phyloP scores from a whole-genome alignment of 345 rosid genomes.

The Lepidium didymum region DNA sequence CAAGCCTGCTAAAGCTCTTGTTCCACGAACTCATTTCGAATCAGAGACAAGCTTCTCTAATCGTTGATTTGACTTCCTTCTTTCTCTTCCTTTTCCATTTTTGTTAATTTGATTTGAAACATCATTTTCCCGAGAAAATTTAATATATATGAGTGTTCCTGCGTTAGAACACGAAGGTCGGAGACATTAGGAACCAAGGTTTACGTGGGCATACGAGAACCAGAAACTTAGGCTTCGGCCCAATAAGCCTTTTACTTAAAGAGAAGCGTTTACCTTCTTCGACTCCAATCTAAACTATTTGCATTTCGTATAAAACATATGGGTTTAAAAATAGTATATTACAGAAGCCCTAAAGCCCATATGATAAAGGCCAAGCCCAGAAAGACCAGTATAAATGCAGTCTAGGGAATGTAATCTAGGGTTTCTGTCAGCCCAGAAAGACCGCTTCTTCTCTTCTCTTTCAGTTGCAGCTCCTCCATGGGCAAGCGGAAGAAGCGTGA shows the following conservation, averaged over 20 bases:
- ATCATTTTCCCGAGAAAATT: neutral
- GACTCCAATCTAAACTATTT: too few relatives aligned
- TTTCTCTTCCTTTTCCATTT: neutral
- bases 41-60: neutral
- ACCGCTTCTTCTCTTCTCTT: too few relatives aligned
- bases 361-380: too few relatives aligned
- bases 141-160: neutral
- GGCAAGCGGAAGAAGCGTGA: too few relatives aligned
- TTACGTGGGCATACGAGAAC: constrained; percentile 29
- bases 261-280: too few relatives aligned
- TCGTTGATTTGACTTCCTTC: neutral
- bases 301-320: too few relatives aligned
- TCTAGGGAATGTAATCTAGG: too few relatives aligned
- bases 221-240: constrained; percentile 18
- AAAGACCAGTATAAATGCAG: too few relatives aligned
- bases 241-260: neutral
- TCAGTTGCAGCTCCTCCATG: too few relatives aligned
- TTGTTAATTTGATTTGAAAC: neutral
- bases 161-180: constrained; percentile 30
- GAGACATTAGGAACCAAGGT: constrained; percentile 25
- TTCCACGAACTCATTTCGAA: constrained; percentile 40
- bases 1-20: constrained; percentile 50
- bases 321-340: too few relatives aligned
- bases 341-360: too few relatives aligned
- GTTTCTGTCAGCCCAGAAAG: too few relatives aligned